Percentiles rank a stretch among this genome's conserved stretches.
These are phyloP conservation scores for Talaromyces marneffei DNA, from an alignment of 2,329 filamentous ascomycete genomes.

Conservation along the genomic window DNA sequence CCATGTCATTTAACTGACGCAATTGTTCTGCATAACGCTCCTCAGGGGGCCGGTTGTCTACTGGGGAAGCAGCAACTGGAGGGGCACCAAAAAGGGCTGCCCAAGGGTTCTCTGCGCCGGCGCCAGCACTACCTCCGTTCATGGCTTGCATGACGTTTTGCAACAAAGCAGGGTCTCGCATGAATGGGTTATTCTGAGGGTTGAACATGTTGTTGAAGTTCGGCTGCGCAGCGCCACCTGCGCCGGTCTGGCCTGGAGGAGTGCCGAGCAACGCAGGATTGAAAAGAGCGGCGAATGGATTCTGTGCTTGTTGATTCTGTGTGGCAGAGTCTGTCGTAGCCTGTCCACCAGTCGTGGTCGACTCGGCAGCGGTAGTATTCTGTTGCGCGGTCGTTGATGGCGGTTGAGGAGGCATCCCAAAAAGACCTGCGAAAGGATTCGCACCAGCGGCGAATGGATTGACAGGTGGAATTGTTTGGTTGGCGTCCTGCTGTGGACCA, in stretches of 20 bases:
- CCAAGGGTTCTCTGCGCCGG: constrained; percentile 34
- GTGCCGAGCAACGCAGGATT: constrained; percentile 38
- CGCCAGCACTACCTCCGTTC: constrained; percentile 31
- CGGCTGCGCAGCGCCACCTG: constrained; percentile 16
- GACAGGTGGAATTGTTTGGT: constrained; percentile 38
- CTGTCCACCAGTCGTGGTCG: constrained; percentile 19
- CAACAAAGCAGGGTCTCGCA: constrained; percentile 56
- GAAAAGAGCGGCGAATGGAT: constrained; percentile 66
- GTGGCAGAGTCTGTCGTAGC: constrained; percentile 28
- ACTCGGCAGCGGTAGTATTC: constrained; percentile 24
- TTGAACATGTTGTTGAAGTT: constrained; percentile 43
- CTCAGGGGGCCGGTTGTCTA: constrained; percentile 83
- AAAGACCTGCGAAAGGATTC: constrained; percentile 60
- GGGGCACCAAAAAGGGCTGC: constrained; percentile 48
- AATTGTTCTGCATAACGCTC: constrained; percentile 88
- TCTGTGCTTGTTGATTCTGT: constrained; percentile 39
- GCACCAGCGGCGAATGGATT: constrained; percentile 30
- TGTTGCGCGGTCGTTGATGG: constrained; percentile 19
- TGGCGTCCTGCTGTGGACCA: constrained; percentile 20
- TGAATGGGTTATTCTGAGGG: constrained; percentile 48
- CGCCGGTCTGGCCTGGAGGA: constrained; percentile 23
- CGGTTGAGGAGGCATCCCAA: constrained; percentile 38
- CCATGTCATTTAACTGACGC: constrained; percentile 95
- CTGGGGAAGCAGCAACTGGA: constrained; percentile 45
- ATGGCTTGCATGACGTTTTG: constrained; percentile 51